Evolutionary conservation across 495 filamentous ascomycete species (phyloP), one percentile per base, ranked within the genome.

Genomic region (Paragyromitra xinjiangensis): DNA sequence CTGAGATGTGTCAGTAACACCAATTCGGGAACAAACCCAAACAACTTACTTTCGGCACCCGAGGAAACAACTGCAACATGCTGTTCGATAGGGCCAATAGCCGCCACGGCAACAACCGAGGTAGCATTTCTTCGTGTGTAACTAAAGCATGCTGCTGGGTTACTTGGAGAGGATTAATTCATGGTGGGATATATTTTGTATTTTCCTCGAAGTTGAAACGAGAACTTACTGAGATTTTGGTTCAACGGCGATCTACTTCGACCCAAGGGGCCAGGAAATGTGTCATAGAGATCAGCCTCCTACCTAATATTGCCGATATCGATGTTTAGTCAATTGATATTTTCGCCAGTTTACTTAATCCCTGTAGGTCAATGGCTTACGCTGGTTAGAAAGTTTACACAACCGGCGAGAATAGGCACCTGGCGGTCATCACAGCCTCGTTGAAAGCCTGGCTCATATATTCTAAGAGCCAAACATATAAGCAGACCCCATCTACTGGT

Each of bases 101-200:
- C 68, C 51, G 40, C 59, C 61, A 53, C 44, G 29, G 66, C 73
- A 75, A 75, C 69, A 77, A 53, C 61, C 69, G 61, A 77, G 74
- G 69, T 14, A 51, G 26, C 22, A 37, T 3, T 48, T 45, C 16
- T 44, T 8, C 11, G 11, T 58, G 55, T 58, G 55, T 58, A 26
- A 58, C 55, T 53, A n/a, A n/a, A 53, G 7, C 19, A 9, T 14
- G 24, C 29, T 34, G 2, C 29, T 34, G 2, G 29, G 19, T 12
- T 48, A 12, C 12, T 48, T 11, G 44, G 44, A 48, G 16, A 16
- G 2, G 44, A 3, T 48, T 16, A n/a, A 53, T n/a, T 22, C 22
- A 58, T 26, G 8, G 29, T 29, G 29, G 29, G 29, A 34, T 34
- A 34, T 34, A 34, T 34, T 34, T 34, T 3, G 29, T 34, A 34